These are phyloP conservation scores for Ophiostoma tasmaniense DNA, from an alignment of 2,329 filamentous ascomycete species.

Conservation along the genomic window DNA sequence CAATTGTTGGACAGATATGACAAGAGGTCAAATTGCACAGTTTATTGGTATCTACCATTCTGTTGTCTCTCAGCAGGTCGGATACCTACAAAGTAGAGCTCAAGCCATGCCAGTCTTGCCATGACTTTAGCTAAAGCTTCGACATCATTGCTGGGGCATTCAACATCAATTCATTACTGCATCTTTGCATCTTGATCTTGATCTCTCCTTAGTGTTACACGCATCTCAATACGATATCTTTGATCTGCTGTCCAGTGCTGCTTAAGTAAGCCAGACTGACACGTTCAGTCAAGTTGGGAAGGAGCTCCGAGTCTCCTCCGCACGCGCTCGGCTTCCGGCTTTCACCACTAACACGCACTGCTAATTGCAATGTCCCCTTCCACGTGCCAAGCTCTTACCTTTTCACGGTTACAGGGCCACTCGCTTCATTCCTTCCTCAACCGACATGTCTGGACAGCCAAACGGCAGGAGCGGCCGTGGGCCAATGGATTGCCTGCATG, in stretches of 20 bases:
- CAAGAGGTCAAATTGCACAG: too few relatives aligned
- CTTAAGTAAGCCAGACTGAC: background rate
- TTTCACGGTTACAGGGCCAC: background rate
- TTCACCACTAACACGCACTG: background rate
- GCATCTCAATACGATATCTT: background rate
- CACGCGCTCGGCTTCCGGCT: background rate
- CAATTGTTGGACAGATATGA: too few relatives aligned
- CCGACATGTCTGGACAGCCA: background rate
- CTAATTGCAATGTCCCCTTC: background rate
- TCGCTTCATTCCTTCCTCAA: background rate
- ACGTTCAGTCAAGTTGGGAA: background rate
- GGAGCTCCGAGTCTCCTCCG: background rate
- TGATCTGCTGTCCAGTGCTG: too few relatives aligned
- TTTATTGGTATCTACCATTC: too few relatives aligned
- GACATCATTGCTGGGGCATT: too few relatives aligned
- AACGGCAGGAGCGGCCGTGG: slow-evolving; percentile 14
- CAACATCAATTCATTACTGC: background rate
- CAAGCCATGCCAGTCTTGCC: too few relatives aligned
- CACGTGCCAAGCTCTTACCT: background rate
- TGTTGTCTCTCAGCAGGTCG: too few relatives aligned
- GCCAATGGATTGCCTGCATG: slow-evolving; percentile 10
- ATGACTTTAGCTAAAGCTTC: too few relatives aligned
- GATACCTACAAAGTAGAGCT: too few relatives aligned
- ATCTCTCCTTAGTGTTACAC: background rate
- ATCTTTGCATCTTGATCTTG: background rate